Base-by-base conservation (phyloP, 371 early-diverging fungal species). In the Rhizopus stolonifer region DNA sequence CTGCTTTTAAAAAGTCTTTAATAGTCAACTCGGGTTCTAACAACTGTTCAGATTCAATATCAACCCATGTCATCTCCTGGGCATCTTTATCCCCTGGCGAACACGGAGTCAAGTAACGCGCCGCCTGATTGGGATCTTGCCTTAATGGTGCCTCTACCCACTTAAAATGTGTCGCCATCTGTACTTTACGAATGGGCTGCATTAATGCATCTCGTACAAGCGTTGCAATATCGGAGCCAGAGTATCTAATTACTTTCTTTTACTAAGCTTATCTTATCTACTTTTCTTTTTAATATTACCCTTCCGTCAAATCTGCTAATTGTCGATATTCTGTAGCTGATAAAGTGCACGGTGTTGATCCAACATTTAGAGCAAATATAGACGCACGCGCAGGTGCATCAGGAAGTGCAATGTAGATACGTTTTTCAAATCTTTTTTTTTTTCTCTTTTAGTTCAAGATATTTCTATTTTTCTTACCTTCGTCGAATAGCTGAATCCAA, bases 351-450 rank as follows among this genome's bases (percentile, higher is more conserved):
- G 95, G 94, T 11, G 95, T 95, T 21, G 87, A 74, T 15, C 96
- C 96, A 18, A 95, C 85, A 59, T 95, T 90, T 60, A 96, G 66
- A 56, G 86, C 79, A 77, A 98, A 94, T 92, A 98, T 91, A 54
- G 75, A 75, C 8, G 90, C 85, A n/a, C 98, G 86, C 14, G 96
- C 96, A 47, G 81, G 81, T 2, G 78, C 60, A 36, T 95, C 96
- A 2, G 98, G 98, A 50, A 98, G 82, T 46, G 96, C 95, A 47
- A 98, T 98, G 70, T 92, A 96, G 29, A 98, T 96, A 60, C 98
- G 85, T 69, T 91, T 95, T 72, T 98, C 96, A 61, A 98, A 98
- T 71, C 95, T 88, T n/a, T n/a, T 23, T 43, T 31, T 31, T 31
- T 31, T 31, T 13, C 11, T 24, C 34, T 8, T 13, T 56, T 15